A percentile compares a stretch with the other conserved stretches of the same genome.
phyloP scores from a whole-genome alignment of 2,329 filamentous ascomycete genomes.

The Atkinsonella hypoxylon region DNA sequence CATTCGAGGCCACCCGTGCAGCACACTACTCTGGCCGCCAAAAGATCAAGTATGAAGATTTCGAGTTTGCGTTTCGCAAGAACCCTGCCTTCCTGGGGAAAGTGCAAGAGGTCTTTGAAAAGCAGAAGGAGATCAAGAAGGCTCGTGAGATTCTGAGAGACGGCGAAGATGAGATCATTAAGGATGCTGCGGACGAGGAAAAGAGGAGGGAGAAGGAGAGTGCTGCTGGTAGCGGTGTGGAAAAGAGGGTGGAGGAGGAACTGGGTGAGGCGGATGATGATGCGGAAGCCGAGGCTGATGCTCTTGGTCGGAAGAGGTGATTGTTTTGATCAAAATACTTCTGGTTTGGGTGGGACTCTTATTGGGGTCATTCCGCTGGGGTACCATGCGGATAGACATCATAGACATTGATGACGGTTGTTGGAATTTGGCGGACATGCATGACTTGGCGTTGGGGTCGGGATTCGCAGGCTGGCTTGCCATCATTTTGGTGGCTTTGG shows the following conservation, averaged over 20 bases:
- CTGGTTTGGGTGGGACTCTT: no score
- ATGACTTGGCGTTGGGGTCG: neutral
- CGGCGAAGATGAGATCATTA: slow-evolving; percentile 48
- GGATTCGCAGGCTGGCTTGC: neutral
- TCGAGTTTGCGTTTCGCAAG: slow-evolving; percentile 82
- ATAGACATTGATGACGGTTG: neutral
- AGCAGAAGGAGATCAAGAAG: slow-evolving; percentile 76
- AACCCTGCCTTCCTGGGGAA: slow-evolving; percentile 80
- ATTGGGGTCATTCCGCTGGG: no score
- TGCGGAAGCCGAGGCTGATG: slow-evolving; percentile 28
- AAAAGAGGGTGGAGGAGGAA: slow-evolving; percentile 32
- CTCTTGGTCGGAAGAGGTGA: slow-evolving; percentile 26
- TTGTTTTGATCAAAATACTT: neutral
- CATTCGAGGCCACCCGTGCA: slow-evolving; percentile 75
- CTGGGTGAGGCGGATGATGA: slow-evolving; percentile 42
- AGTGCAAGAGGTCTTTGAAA: slow-evolving; percentile 79
- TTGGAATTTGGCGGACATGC: neutral
- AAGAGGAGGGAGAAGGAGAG: slow-evolving; percentile 22
- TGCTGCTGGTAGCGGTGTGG: slow-evolving; percentile 4
- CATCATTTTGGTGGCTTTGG: no score
- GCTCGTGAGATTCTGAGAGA: slow-evolving; percentile 66
- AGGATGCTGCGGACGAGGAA: slow-evolving; percentile 35
- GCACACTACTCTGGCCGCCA: slow-evolving; percentile 80
- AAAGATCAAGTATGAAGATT: slow-evolving; percentile 97
- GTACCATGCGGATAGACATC: neutral